Evolutionary conservation across 192 early-diverging fungal species (phyloP), one percentile per base, ranked within the genome.

Genomic region (Rhizophagus clarus): DNA sequence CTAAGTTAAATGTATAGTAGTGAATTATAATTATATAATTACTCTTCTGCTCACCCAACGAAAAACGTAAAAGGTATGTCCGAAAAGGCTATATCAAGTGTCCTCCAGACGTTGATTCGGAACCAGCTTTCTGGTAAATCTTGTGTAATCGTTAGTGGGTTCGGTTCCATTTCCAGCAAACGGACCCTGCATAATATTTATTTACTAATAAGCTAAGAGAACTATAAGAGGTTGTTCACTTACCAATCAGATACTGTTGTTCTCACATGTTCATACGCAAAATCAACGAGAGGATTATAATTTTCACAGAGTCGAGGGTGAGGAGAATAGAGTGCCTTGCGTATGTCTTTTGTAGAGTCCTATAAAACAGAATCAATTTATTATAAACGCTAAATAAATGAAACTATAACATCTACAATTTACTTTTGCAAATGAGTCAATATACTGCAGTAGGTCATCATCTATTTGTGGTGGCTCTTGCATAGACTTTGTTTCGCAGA

Each of bases 241-340:
- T 40, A 40, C 74, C 51, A 75, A 75, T 75, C 74, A 75, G 74
- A 31, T 22, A 75, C 74, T 75, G 74, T 75, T 17, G 51, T 75
- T 20, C 74, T 75, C 74, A 75, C 74, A 61, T 75, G 74, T 61
- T 75, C 74, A 26, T 72, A 47, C 7, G 74, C 5, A 20, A 75
- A 75, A 61, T 75, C 49, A 22, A 49, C 20, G 2, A 61, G 11
- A 61, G 74, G 74, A 75, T 75, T 28, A 2, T 75, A 75, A 75
- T 75, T 49, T 42, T 29, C 37, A 28, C 74, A 49, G 29, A 75
- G 9, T 26, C 49, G 2, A 49, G 49, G 74, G 61, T 75, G 24
- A n/a, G 22, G 31, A 61, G 28, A 29, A 49, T 75, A 61, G 17
- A 75, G 74, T 34, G 49, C 74, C 24, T 75, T 42, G 11, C 42